Base-by-base conservation (phyloP, 345 rosid genomes). In the Jatropha curcas region DNA sequence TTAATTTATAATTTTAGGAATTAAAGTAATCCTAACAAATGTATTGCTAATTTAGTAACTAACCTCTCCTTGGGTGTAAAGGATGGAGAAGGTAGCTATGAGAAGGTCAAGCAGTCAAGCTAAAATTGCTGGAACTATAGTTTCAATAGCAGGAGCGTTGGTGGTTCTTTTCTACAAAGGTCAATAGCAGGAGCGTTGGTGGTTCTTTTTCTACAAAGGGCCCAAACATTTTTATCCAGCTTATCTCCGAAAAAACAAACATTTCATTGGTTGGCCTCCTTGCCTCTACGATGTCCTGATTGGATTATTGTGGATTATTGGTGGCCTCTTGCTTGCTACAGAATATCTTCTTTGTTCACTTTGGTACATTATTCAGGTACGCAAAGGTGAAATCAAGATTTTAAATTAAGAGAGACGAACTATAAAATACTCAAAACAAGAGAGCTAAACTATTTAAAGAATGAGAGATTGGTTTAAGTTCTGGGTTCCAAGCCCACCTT, bases 301-400 rank as follows among this genome's bases (percentile, higher is more conserved):
- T n/a, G n/a, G n/a, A n/a, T n/a, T n/a, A n/a, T n/a, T n/a, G n/a
- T 84, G 84, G 86, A 35, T 81, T 12, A 12, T 78, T 27, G 84
- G 87, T 14, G 77, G 84, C 27, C 58, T 76, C 74, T 73, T 81
- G n/a, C 50, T 81, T 30, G 14, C 75, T 20, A 51, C 71, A 20
- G 60, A 66, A 50, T 63, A 62, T 28, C 51, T 84, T 17, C 73
- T 77, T 3, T 16, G 19, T 43, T 57, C 84, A 24, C 3, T 72
- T 22, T 78, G 82, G 75, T 75, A 73, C 58, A 69, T 84, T 28
- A 2, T 78, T 53, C 86, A 75, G 82, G 84, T 78, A n/a, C n/a
- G n/a, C n/a, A n/a, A n/a, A n/a, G n/a, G n/a, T n/a, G n/a, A n/a
- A n/a, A n/a, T n/a, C n/a, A n/a, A n/a, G n/a, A n/a, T n/a, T n/a